Evolutionary conservation across 352 stramenopile species (phyloP), one percentile per base, ranked within the genome.

Genomic region (Blastocystis sp.): DNA sequence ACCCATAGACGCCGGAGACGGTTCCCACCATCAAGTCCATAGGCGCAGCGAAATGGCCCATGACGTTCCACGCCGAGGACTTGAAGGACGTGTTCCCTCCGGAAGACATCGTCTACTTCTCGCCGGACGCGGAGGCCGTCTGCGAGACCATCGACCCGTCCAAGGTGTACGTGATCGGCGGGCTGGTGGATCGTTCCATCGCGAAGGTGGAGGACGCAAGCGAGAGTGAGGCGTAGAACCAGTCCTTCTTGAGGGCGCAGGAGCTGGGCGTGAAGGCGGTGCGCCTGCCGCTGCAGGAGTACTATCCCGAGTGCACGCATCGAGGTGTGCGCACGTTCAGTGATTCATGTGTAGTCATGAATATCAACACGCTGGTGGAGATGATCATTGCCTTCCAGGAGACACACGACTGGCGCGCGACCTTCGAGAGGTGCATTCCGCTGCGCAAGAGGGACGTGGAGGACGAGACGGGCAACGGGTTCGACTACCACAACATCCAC

Each of bases 151-250:
- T 96, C 10, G 91, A 95, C 78, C 90, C 91, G 26, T 63, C 76
- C 12, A 90, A 74, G 9, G 92, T 96, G 24, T 96, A 96, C 90
- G 92, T 96, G 59, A 90, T 96, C 60, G 94, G 94, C 37, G 94
- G 93, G 19, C 96, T 96, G 74, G 94, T 95, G 29, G 94, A 96
- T 62, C 93, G 94, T n/a, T 94, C 94, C 1, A 93, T 96, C 71
- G 93, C 92, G 55, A 95, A 95, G 91, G 93, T 69, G 60, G 0
- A 16, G 0, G 13, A 0, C 4, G 4, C 21, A 12, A 6, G 4
- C 12, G 9, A 6, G 60, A 9, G 9, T 65, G 60, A 65, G 21
- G 45, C 45, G 26, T 65, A 65, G 67, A 78, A 78, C 39, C 67
- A 78, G 39, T 78, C 67, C 12, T 45, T 33, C 24, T 10, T 61